These are phyloP conservation scores for Termitomyces sp. DNA, from an alignment of 768 basidiomycete species.

Conservation along the genomic window DNA sequence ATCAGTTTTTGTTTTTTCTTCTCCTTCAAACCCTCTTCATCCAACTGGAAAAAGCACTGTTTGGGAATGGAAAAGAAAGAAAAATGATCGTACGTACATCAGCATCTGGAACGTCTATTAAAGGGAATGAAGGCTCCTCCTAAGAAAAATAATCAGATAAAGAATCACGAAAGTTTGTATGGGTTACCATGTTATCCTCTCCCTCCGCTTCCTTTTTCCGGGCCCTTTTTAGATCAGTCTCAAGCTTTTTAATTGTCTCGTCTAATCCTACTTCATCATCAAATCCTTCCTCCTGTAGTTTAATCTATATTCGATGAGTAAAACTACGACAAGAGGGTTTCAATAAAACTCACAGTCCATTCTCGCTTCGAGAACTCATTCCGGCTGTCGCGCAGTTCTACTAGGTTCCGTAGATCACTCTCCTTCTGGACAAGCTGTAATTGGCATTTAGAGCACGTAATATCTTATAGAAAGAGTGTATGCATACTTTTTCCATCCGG, in stretches of 20 bases:
- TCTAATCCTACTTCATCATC: slow-evolving; percentile 77
- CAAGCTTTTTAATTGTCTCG: slow-evolving; percentile 81
- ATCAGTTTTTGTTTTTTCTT: slow-evolving; percentile 90
- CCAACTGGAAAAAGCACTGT: slow-evolving; percentile 44
- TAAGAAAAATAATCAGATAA: slow-evolving; percentile 17
- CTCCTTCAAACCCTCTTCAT: slow-evolving; percentile 90
- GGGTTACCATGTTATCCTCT: slow-evolving; percentile 52
- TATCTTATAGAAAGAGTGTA: not conserved
- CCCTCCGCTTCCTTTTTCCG: slow-evolving; percentile 80
- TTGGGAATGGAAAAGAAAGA: not conserved
- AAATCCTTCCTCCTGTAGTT: slow-evolving; percentile 64
- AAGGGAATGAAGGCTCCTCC: slow-evolving; percentile 85
- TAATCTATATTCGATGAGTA: slow-evolving; percentile 33
- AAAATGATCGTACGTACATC: slow-evolving; percentile 50
- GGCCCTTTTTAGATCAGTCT: slow-evolving; percentile 67
- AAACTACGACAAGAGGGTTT: not conserved
- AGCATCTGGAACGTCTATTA: slow-evolving; percentile 88
- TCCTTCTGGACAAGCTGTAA: slow-evolving; percentile 71
- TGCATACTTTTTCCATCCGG: slow-evolving; percentile 72
- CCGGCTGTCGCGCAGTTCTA: slow-evolving; percentile 59
- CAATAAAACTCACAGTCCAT: slow-evolving; percentile 49
- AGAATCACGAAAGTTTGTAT: not conserved
- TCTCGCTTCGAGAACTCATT: slow-evolving; percentile 62
- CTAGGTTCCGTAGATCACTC: slow-evolving; percentile 60
- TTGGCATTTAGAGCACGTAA: not conserved